These are phyloP conservation scores for Cutaneotrichosporon dermatis DNA, from an alignment of 1,284 basidiomycete genomes.

Conservation along the genomic window DNA sequence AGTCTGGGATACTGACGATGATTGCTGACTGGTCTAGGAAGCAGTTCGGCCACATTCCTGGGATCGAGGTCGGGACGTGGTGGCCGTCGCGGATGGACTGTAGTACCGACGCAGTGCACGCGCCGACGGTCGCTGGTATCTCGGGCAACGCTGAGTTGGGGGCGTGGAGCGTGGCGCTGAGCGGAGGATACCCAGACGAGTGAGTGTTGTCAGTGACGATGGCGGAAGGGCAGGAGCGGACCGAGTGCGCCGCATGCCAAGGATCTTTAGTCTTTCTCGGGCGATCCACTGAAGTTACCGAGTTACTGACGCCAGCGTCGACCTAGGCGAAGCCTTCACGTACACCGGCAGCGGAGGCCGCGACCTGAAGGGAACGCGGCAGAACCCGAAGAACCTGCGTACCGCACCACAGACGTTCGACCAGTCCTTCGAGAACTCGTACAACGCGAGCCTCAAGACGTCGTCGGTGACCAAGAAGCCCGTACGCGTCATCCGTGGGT, in stretches of 20 bases:
- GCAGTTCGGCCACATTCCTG: slow-evolving; percentile 37
- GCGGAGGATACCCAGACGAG: slow-evolving; percentile 47
- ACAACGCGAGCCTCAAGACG: slow-evolving; percentile 44
- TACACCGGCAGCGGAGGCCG: slow-evolving; percentile 40
- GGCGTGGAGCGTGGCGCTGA: slow-evolving; percentile 48
- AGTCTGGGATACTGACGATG: neutral
- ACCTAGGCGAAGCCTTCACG: slow-evolving; percentile 40
- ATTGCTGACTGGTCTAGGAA: slow-evolving; percentile 15
- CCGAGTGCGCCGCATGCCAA: no score
- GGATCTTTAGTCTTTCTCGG: no score
- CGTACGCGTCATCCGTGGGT: slow-evolving; percentile 51
- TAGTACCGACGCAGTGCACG: slow-evolving; percentile 39
- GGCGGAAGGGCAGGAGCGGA: no score
- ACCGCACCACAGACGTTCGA: slow-evolving; percentile 49
- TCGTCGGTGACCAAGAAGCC: slow-evolving; percentile 46
- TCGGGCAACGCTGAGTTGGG: slow-evolving; percentile 36
- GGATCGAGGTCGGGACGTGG: slow-evolving; percentile 36
- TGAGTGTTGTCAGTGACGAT: slow-evolving; percentile 11
- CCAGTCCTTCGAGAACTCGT: slow-evolving; percentile 43
- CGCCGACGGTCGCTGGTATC: slow-evolving; percentile 40
- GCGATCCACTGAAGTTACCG: no score
- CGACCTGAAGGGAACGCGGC: slow-evolving; percentile 44
- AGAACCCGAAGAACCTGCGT: slow-evolving; percentile 47
- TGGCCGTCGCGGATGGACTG: slow-evolving; percentile 40
- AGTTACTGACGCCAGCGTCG: slow-evolving; percentile 23